phyloP scores from a whole-genome alignment of 1,139 yeast genomes.

The Lodderomyces metapsilosis region DNA sequence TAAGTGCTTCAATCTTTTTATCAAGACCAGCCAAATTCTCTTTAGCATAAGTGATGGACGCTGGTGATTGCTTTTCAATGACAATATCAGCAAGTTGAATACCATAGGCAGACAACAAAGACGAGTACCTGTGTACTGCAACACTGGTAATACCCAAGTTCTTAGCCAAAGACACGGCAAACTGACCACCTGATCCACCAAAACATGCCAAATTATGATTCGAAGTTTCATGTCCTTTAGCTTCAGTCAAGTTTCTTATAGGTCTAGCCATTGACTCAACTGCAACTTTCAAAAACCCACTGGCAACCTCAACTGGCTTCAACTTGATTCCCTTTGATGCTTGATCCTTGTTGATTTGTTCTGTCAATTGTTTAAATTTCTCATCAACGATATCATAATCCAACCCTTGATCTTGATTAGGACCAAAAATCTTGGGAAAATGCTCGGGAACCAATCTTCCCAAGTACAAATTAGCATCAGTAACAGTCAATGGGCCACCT shows the following conservation, averaged over 20 bases:
- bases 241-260: slow-evolving; percentile 43
- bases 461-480: slow-evolving; percentile 45
- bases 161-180: slow-evolving; percentile 38
- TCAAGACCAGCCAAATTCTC: slow-evolving; percentile 23
- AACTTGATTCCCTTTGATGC: slow-evolving; percentile 19
- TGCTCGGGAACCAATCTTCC: slow-evolving; percentile 41
- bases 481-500: slow-evolving; percentile 48
- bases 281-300: slow-evolving; percentile 45
- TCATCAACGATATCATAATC: slow-evolving; percentile 30
- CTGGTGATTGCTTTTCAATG: slow-evolving; percentile 66
- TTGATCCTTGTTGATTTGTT: slow-evolving; percentile 30
- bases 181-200: slow-evolving; percentile 52
- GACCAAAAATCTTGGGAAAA: slow-evolving; percentile 46
- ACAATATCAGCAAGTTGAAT: slow-evolving; percentile 47
- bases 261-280: slow-evolving; percentile 50
- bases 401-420: slow-evolving; percentile 38
- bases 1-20: slow-evolving; percentile 23
- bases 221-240: slow-evolving; percentile 39
- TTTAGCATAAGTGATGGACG: slow-evolving; percentile 27
- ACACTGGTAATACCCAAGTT: slow-evolving; percentile 39
- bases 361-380: slow-evolving; percentile 34
- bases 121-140: slow-evolving; percentile 45
- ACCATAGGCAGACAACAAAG: slow-evolving; percentile 46
- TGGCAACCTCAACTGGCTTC: slow-evolving; percentile 41
- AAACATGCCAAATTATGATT: slow-evolving; percentile 46